These are phyloP conservation scores for Trichophyton verrucosum DNA, from an alignment of 2,329 filamentous ascomycete genomes.

Conservation along the genomic window DNA sequence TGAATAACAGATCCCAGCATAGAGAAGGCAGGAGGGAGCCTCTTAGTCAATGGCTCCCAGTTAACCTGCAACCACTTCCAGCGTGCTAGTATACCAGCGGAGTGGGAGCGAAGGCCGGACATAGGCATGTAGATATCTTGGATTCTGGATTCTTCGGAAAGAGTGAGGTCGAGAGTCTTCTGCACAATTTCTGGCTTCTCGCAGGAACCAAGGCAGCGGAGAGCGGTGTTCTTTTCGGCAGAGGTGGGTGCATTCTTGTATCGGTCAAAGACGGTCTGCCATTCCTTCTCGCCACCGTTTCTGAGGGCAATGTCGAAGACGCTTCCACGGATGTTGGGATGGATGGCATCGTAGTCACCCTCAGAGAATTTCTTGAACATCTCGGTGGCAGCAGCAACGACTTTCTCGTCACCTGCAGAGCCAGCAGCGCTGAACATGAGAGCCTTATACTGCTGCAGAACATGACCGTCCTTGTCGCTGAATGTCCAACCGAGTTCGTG, in stretches of 20 bases:
- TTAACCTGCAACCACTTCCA: constrained; percentile 76
- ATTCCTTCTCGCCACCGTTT: constrained; percentile 77
- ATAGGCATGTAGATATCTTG: constrained; percentile 91
- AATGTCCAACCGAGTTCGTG: constrained; percentile 86
- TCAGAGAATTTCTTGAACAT: constrained; percentile 78
- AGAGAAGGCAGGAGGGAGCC: constrained; percentile 71
- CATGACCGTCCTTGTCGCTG: constrained; percentile 69
- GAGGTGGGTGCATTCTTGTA: constrained; percentile 63
- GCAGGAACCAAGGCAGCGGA: constrained; percentile 69
- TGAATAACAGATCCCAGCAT: constrained; percentile 77
- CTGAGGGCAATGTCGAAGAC: constrained; percentile 77
- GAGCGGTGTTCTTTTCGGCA: constrained; percentile 83
- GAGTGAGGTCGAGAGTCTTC: constrained; percentile 61
- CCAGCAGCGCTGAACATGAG: constrained; percentile 80
- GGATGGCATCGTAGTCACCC: constrained; percentile 69
- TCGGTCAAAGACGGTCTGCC: constrained; percentile 62
- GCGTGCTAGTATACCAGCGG: constrained; percentile 64
- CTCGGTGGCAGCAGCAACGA: constrained; percentile 69
- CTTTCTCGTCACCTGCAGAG: constrained; percentile 61
- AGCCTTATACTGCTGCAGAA: constrained; percentile 88
- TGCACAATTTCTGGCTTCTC: constrained; percentile 68
- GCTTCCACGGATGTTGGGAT: constrained; percentile 79
- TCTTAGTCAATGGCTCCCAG: constrained; percentile 72
- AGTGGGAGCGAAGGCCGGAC: constrained; percentile 61
- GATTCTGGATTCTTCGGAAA: constrained; percentile 74